These are phyloP conservation scores for Coniochaeta ligniaria DNA, from an alignment of 2,329 filamentous ascomycete genomes.

Conservation along the genomic window DNA sequence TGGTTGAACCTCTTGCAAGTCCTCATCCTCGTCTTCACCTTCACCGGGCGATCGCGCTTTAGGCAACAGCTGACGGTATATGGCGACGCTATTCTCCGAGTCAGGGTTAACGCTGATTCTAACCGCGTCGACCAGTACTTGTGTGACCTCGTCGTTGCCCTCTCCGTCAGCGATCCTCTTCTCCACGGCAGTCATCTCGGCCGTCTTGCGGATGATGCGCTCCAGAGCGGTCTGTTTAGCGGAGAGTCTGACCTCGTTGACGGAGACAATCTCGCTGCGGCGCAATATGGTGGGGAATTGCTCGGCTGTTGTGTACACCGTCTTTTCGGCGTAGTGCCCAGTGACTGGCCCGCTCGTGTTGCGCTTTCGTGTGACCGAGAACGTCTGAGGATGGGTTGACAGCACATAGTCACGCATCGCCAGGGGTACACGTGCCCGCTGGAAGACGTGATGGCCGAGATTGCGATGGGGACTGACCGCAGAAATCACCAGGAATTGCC, in stretches of 20 bases:
- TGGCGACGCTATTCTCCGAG: conserved; percentile 69
- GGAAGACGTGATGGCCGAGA: conserved; percentile 74
- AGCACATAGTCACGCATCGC: conserved; percentile 82
- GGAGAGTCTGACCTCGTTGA: conserved; percentile 58
- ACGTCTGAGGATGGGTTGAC: conserved; percentile 67
- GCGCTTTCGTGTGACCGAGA: conserved; percentile 69
- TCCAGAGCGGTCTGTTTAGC: conserved; percentile 86
- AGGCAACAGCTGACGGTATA: conserved; percentile 70
- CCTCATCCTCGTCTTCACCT: conserved; percentile 28
- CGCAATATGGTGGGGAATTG: conserved; percentile 86
- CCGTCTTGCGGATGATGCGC: conserved; percentile 82
- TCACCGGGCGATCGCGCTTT: conserved; percentile 16
- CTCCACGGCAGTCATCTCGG: conserved; percentile 72
- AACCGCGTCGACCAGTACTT: conserved; percentile 67
- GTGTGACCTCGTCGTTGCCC: conserved; percentile 50
- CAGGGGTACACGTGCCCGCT: conserved; percentile 76
- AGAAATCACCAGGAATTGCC: conserved; percentile 81
- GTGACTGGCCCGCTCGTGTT: conserved; percentile 61
- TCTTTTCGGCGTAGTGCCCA: conserved; percentile 77
- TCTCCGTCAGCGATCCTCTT: conserved; percentile 68
- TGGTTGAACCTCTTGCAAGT: conserved; percentile 34
- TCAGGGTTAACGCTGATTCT: conserved; percentile 67
- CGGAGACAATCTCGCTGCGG: conserved; percentile 73
- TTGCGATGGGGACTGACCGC: conserved; percentile 78
- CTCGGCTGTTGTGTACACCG: conserved; percentile 75